Percentiles rank a stretch among this genome's conserved stretches.
Evolutionary conservation across 257 asterid species (phyloP).

Genomic region (Solanum megistacrolobum): DNA sequence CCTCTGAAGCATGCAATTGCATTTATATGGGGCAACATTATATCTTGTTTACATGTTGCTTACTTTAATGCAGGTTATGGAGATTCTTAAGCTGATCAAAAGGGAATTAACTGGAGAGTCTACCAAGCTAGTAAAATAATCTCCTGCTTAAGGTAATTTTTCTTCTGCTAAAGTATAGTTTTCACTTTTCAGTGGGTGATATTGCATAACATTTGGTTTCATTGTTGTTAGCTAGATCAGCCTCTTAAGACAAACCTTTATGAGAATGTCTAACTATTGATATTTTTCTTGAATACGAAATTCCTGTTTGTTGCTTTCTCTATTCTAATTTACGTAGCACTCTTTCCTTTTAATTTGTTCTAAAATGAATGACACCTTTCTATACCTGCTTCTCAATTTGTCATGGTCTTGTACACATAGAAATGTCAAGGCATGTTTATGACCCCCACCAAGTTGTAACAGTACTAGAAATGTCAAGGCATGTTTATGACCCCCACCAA

Average conservation of each 20-base stretch:
- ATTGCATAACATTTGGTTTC: background rate
- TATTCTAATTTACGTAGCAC: background rate
- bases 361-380: background rate
- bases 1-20: background rate
- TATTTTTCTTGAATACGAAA: background rate
- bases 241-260: background rate
- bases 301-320: background rate
- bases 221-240: background rate
- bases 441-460: background rate
- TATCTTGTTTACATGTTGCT: background rate
- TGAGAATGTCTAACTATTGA: background rate
- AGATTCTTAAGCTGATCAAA: constrained; percentile 66
- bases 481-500: background rate
- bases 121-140: constrained; percentile 22
- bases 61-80: constrained; percentile 45
- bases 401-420: background rate
- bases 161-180: background rate
- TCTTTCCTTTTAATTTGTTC: background rate
- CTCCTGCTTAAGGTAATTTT: constrained; percentile 5
- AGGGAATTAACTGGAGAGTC: constrained; percentile 80
- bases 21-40: background rate
- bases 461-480: background rate
- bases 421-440: background rate
- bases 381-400: background rate
- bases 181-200: background rate